Evolutionary conservation across 805 yeast genomes (phyloP), one percentile per base, ranked within the genome.

Genomic region (Barnettozyma sucrosica): DNA sequence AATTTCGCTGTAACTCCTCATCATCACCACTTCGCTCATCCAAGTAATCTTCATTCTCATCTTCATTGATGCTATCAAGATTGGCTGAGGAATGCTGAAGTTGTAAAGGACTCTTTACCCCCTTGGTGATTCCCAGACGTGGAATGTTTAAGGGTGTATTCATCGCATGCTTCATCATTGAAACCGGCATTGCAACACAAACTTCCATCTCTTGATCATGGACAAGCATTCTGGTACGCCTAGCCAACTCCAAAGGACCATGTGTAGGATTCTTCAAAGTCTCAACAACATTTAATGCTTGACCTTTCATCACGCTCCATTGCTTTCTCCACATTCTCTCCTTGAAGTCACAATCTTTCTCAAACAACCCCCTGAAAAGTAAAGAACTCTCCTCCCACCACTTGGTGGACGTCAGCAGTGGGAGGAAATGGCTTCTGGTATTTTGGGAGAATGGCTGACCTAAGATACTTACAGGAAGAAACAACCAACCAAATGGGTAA

Each of bases 401-500:
- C 40, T 61, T 63, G 10, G 71, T 68, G 4, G 85, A 79, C 0
- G 87, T 80, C 32, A 84, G 58, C 7, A 82, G 54, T 1, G 82
- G 78, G 41, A 84, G 58, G 53, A 75, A 80, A 55, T 81, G 85
- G 4, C 66, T 61, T 47, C 85, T 65, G 1, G 88, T 78, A 28
- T 65, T 66, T 25, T 65, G 66, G 3, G 83, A 73, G 55, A 84
- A 83, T 4, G 89, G 89, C 49, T 76, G 83, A 0, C 87, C 87
- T 44, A 84, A 79, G 6, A 84, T 60, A 10, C 77, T 69, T 11
- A 76, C 63, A 0, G 90, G 90, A 30, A 84, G 63, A 55, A 79
- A 83, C 23, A 84, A 64, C 92, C 92, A 84, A 0, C 90, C 90
- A 64, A 75, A 84, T 0, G 90, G 90, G 55, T 81, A 84, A 0